These are phyloP conservation scores for Gelatoporia subvermispora DNA, from an alignment of 768 basidiomycete genomes.

Conservation along the genomic window DNA sequence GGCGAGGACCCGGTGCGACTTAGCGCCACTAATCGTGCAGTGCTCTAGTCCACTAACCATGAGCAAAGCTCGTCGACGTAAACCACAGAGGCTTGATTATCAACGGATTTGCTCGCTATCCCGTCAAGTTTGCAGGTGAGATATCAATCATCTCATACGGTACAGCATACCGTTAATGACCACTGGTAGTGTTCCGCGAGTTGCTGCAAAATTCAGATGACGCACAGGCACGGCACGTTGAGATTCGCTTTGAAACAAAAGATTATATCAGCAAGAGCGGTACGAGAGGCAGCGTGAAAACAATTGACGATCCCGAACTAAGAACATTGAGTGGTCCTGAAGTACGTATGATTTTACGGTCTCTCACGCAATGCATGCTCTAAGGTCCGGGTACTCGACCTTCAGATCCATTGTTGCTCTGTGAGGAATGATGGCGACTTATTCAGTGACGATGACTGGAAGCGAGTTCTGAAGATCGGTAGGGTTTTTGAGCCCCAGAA, in stretches of 20 bases:
- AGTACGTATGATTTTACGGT: too few relatives aligned
- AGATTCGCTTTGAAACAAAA: conserved; percentile 33
- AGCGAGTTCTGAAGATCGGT: conserved; percentile 41
- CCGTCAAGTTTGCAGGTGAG: conserved; percentile 15
- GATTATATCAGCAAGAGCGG: conserved; percentile 5
- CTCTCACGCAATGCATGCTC: too few relatives aligned
- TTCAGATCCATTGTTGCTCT: conserved; percentile 33
- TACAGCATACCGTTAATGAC: too few relatives aligned
- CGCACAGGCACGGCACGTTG: conserved; percentile 30
- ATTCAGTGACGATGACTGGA: conserved; percentile 45
- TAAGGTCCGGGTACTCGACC: conserved; percentile 1
- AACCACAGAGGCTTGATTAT: conserved; percentile 44
- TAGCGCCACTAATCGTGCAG: too few relatives aligned
- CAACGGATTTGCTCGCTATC: conserved; percentile 45
- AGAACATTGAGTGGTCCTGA: too few relatives aligned
- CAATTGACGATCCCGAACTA: too few relatives aligned
- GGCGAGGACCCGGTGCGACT: too few relatives aligned
- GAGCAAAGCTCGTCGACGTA: conserved; percentile 15
- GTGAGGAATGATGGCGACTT: conserved; percentile 44
- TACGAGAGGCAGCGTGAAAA: not conserved
- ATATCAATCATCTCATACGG: too few relatives aligned
- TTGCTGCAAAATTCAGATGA: conserved; percentile 56
- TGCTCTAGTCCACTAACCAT: too few relatives aligned
- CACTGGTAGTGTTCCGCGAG: conserved; percentile 42
- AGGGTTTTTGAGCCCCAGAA: too few relatives aligned